Evolutionary conservation across 129 eudicot species (phyloP).

Genomic region (Arctium lappa): DNA sequence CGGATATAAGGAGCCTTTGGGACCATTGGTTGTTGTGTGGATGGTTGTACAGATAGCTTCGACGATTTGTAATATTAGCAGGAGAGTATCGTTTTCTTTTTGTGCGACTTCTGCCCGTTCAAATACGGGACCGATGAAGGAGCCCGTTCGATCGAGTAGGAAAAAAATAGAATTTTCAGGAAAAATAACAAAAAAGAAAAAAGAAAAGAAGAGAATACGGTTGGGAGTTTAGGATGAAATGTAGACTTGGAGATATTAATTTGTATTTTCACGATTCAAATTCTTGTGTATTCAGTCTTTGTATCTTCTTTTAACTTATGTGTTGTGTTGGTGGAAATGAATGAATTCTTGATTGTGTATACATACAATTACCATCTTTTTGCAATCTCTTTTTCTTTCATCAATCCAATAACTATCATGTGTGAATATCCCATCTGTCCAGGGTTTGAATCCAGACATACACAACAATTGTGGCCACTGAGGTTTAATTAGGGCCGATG

Average conservation of each 20-base stretch:
- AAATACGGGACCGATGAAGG: slow-evolving; percentile 34
- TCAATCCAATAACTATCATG: no score
- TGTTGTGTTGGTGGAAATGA: slow-evolving; percentile 31
- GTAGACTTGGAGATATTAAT: slow-evolving; percentile 43
- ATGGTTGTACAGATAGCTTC: slow-evolving; percentile 69
- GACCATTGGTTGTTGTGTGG: not conserved
- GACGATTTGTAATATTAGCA: slow-evolving; percentile 58
- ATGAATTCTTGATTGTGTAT: slow-evolving; percentile 24
- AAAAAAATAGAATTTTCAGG: slow-evolving; percentile 32
- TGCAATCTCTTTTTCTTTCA: not conserved
- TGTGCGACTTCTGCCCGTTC: slow-evolving; percentile 48
- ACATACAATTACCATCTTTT: slow-evolving; percentile 7
- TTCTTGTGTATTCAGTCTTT: slow-evolving; percentile 28
- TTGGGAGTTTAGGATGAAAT: slow-evolving; percentile 43
- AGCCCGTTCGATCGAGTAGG: slow-evolving; percentile 34
- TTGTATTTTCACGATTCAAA: slow-evolving; percentile 48
- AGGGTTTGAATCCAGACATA: no score
- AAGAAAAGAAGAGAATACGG: slow-evolving; percentile 16
- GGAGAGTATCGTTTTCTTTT: slow-evolving; percentile 40
- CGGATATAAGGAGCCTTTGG: slow-evolving; percentile 38
- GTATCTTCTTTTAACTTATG: slow-evolving; percentile 21
- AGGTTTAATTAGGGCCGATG: no score
- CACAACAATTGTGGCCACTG: no score
- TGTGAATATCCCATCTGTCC: no score
- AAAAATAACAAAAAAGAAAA: slow-evolving; percentile 3